Evolutionary conservation across 2,329 filamentous ascomycete genomes (phyloP), one percentile per base, ranked within the genome.

Genomic region (Colletotrichum abscissum): DNA sequence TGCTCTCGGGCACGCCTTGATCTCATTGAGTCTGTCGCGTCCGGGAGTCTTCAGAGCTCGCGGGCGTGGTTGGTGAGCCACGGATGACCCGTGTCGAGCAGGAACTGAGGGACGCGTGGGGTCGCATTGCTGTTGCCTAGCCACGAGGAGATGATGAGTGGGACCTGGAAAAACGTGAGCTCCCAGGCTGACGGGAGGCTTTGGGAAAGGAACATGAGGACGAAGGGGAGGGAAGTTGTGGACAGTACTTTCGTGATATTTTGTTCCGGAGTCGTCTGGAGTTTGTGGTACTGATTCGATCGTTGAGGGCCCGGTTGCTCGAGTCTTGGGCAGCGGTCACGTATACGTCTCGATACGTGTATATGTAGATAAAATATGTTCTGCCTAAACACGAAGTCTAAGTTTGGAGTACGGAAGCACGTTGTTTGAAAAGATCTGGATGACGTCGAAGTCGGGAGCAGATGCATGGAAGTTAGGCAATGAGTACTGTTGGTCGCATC

Each of bases 131-230:
- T 38, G 30, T 19, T 38, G 33, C 58, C 56, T 16, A 28, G 62
- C 68, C 68, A 67, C 3, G 52, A 63, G 24, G 68, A 33, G 1
- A 59, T 4, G 4, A 59, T 4, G 19, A 66, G n/a, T 4, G 63
- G 62, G 22, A 46, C 16, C 14, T 62, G 66, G 33, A 63, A 9
- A 49, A 19, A 56, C 4, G 66, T 58, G 0, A 54, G 8, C 6
- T 67, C 7, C 68, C 62, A 70, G 19, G 55, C 68, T 24, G 46
- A 46, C 16, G 26, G 56, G 55, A 70, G 24, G 2, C 38, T 30
- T 11, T 54, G 63, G 28, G 49, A 66, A 8, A 62, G 33, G 12
- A 70, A n/a, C 5, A 42, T 33, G 3, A 42, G 24, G 42, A 55
- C 14, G 1, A 59, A 6, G 33, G 49, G 16, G 12, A 59, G 24